Conservation (phyloP, 2,329 filamentous ascomycete genomes). For the Corinectria fuckeliana region DNA sequence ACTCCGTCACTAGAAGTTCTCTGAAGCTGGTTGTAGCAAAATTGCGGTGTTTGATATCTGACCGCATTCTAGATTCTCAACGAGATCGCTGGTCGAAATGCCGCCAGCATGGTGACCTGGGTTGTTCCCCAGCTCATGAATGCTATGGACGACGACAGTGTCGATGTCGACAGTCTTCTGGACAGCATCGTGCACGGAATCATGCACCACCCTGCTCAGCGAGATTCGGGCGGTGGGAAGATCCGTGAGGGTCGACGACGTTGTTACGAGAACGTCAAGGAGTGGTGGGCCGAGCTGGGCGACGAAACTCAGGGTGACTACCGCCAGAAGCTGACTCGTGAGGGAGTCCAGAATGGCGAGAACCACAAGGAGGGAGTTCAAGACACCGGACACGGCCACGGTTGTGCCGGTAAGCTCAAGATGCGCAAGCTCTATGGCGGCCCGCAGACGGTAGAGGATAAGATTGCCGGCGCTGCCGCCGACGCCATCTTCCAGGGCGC, state of each 20-base stretch:
- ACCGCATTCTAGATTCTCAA: slow-evolving; percentile 68
- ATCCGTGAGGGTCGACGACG: slow-evolving; percentile 72
- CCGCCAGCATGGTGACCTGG: slow-evolving; percentile 81
- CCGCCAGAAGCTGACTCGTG: slow-evolving; percentile 75
- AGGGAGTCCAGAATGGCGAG: slow-evolving; percentile 76
- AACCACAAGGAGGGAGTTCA: slow-evolving; percentile 89
- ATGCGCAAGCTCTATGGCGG: slow-evolving; percentile 72
- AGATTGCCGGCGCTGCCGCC: slow-evolving; percentile 62
- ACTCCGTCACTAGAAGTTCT: not conserved
- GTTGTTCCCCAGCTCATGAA: slow-evolving; percentile 88
- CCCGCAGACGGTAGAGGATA: slow-evolving; percentile 59
- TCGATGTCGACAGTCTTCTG: slow-evolving; percentile 73
- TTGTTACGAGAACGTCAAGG: slow-evolving; percentile 81
- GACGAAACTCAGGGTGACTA: slow-evolving; percentile 66
- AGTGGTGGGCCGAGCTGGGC: slow-evolving; percentile 80
- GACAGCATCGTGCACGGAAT: slow-evolving; percentile 82
- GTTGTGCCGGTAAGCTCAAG: slow-evolving; percentile 78
- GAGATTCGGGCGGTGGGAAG: slow-evolving; percentile 72
- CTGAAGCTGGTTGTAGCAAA: not conserved
- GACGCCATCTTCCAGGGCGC: slow-evolving; percentile 64
- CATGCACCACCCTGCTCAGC: slow-evolving; percentile 86
- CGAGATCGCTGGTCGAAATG: slow-evolving; percentile 83
- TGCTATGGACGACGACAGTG: slow-evolving; percentile 80
- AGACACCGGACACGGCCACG: slow-evolving; percentile 85
- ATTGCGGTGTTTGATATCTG: not conserved